Conservation (phyloP, 1,284 basidiomycete genomes). For the Somion occarium region DNA sequence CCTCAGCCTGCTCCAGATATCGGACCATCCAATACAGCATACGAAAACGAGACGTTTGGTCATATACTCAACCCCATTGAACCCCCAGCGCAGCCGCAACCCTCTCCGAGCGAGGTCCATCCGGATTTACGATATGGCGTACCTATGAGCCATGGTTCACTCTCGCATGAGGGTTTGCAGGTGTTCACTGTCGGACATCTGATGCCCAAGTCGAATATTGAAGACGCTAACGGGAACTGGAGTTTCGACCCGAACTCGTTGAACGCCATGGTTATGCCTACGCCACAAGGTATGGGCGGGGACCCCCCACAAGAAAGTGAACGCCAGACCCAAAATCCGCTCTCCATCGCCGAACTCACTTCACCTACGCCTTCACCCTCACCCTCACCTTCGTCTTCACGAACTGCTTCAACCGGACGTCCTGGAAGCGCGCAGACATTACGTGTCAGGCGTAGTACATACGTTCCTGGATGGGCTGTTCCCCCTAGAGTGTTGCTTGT, state of each 20-base stretch:
- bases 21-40: neutral
- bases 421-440: conserved; percentile 35
- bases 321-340: conserved; percentile 22
- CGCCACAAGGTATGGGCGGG: conserved; percentile 28
- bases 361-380: conserved; percentile 12
- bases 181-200: conserved; percentile 82
- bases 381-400: conserved; percentile 3
- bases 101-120: neutral
- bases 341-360: conserved; percentile 15
- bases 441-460: conserved; percentile 68
- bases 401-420: neutral
- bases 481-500: conserved; percentile 87
- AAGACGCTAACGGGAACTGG: conserved; percentile 57
- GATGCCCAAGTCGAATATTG: conserved; percentile 51
- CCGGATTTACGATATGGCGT: conserved; percentile 18
- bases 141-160: conserved; percentile 18
- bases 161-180: conserved; percentile 62
- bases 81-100: neutral
- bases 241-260: conserved; percentile 39
- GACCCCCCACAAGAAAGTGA: conserved; percentile 26
- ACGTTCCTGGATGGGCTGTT: conserved; percentile 87
- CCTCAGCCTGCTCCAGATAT: conserved; percentile 1
- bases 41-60: conserved; percentile 1
- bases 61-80: neutral
- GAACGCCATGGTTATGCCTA: conserved; percentile 27